Evolutionary conservation across 2,329 filamentous ascomycete species (phyloP).

Genomic region (Pestalotiopsis sp.): DNA sequence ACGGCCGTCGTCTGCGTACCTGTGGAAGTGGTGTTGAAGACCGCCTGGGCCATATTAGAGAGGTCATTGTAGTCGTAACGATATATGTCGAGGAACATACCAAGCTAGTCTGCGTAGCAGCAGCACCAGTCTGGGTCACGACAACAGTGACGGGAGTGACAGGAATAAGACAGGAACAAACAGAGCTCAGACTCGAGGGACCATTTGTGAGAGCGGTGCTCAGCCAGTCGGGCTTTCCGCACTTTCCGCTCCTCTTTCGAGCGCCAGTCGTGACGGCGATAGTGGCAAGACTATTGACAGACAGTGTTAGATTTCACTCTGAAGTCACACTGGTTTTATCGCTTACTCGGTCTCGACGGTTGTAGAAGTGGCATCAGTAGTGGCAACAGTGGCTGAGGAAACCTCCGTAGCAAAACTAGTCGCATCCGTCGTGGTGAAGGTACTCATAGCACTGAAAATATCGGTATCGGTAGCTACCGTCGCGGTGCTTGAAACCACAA

Average conservation of each 20-base stretch:
- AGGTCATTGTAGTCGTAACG: neutral
- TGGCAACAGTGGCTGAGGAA: neutral
- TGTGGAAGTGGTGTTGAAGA: neutral
- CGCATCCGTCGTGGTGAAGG: neutral
- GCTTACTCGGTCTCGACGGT: neutral
- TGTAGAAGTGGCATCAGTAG: neutral
- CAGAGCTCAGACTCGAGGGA: neutral
- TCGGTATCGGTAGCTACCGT: neutral
- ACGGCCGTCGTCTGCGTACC: neutral
- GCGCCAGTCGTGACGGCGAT: neutral
- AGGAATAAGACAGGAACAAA: slow-evolving; percentile 2
- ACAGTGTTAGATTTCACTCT: neutral
- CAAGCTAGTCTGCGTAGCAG: neutral
- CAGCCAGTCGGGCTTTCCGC: slow-evolving; percentile 1
- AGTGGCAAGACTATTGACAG: neutral
- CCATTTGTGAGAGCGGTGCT: neutral
- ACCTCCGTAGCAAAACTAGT: neutral
- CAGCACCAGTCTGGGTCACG: neutral
- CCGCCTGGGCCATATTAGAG: neutral
- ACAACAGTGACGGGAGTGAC: neutral
- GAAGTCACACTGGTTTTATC: neutral
- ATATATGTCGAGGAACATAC: neutral
- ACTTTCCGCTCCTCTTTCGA: neutral
- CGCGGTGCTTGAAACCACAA: neutral
- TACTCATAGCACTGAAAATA: neutral